These are phyloP conservation scores for Termitomyces eurrhizus DNA, from an alignment of 768 basidiomycete species.

Conservation along the genomic window DNA sequence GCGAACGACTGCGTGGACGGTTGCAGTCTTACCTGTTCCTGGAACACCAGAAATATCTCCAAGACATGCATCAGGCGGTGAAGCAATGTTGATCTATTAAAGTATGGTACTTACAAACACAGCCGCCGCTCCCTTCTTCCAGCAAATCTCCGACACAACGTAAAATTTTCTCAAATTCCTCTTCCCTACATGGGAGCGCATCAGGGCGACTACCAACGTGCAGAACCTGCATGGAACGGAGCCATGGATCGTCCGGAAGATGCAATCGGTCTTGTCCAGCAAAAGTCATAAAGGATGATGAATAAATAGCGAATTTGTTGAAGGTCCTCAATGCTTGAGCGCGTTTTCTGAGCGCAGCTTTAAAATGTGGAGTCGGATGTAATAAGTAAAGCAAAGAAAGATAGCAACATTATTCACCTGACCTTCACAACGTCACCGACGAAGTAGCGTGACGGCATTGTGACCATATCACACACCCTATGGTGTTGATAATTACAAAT, in stretches of 20 bases:
- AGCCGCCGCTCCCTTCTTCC: slow-evolving; percentile 92
- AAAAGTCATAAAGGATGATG: slow-evolving; percentile 22
- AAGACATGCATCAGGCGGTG: not conserved
- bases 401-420: no score
- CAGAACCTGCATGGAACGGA: slow-evolving; percentile 84
- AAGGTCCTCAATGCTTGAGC: slow-evolving; percentile 16
- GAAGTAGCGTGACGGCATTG: no score
- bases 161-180: slow-evolving; percentile 76
- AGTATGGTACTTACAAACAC: slow-evolving; percentile 67
- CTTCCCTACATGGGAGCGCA: slow-evolving; percentile 82
- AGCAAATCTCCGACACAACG: slow-evolving; percentile 78
- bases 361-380: slow-evolving; percentile 74
- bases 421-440: no score
- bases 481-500: no score
- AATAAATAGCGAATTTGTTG: slow-evolving; percentile 25
- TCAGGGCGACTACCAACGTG: slow-evolving; percentile 95
- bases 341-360: slow-evolving; percentile 56
- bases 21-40: slow-evolving; percentile 99
- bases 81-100: slow-evolving; percentile 1
- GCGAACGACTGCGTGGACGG: slow-evolving; percentile 88
- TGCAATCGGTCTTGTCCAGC: slow-evolving; percentile 39
- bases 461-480: no score
- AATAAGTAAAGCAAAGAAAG: no score
- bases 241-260: slow-evolving; percentile 73
- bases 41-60: slow-evolving; percentile 96